These are phyloP conservation scores for Barnettozyma hawaiiensis DNA, from an alignment of 1,139 yeast genomes.

Conservation along the genomic window DNA sequence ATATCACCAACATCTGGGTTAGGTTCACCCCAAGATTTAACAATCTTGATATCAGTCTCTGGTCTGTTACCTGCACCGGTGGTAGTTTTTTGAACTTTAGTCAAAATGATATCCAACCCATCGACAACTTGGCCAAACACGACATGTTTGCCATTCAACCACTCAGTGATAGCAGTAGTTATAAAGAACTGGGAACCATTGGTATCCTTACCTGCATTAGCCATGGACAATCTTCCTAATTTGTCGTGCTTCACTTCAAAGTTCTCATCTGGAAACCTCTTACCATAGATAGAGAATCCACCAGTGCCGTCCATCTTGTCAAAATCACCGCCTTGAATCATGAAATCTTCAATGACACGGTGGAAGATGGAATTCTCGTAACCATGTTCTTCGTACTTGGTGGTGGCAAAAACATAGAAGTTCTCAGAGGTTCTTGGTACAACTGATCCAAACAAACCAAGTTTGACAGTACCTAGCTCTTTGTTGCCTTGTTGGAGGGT, in stretches of 20 bases:
- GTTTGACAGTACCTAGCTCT: constrained; percentile 55
- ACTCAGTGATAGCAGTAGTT: constrained; percentile 55
- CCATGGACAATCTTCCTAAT: constrained; percentile 73
- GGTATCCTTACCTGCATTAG: constrained; percentile 75
- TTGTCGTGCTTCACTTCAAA: constrained; percentile 56
- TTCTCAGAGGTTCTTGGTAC: constrained; percentile 72
- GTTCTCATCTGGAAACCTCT: constrained; percentile 65
- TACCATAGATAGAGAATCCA: constrained; percentile 71
- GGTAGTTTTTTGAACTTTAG: constrained; percentile 46
- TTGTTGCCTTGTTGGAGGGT: constrained; percentile 55
- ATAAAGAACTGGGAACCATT: constrained; percentile 78
- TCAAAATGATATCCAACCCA: constrained; percentile 55
- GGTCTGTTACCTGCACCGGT: constrained; percentile 50
- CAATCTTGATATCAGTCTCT: constrained; percentile 43
- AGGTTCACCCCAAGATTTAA: constrained; percentile 31
- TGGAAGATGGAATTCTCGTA: constrained; percentile 63
- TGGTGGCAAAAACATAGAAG: constrained; percentile 57
- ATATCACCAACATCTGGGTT: constrained; percentile 21
- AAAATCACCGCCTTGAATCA: constrained; percentile 86
- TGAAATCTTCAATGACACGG: constrained; percentile 68
- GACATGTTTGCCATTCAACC: constrained; percentile 69
- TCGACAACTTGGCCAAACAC: constrained; percentile 77
- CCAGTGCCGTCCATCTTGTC: constrained; percentile 84
- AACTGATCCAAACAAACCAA: constrained; percentile 69
- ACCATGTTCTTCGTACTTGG: constrained; percentile 49